Conservation (phyloP, 495 filamentous ascomycete genomes). For the Alectoria sarmentosa region DNA sequence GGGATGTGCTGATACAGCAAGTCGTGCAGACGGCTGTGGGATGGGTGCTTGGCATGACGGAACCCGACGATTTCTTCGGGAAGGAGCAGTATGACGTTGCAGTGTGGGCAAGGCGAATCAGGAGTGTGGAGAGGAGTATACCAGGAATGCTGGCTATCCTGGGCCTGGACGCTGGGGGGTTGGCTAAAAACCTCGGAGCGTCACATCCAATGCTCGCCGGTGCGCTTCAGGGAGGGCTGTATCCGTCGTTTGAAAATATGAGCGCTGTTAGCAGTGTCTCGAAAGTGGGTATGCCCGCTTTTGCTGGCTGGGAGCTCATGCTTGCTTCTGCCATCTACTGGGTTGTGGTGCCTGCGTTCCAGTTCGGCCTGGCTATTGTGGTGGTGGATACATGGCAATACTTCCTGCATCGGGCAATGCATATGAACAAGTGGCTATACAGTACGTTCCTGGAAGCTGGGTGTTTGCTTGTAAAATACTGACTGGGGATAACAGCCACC, state of each 20-base stretch:
- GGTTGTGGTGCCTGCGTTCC: conserved; percentile 54
- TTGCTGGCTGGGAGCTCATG: conserved; percentile 62
- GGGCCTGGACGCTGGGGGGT: conserved; percentile 34
- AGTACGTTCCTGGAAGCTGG: conserved; percentile 43
- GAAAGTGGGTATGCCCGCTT: conserved; percentile 28
- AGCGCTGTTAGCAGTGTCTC: conserved; percentile 21
- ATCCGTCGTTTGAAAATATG: conserved; percentile 37
- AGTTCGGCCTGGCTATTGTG: conserved; percentile 56
- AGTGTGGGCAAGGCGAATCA: conserved; percentile 61
- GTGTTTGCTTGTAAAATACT: neutral
- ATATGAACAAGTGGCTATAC: conserved; percentile 80
- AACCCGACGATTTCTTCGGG: conserved; percentile 53
- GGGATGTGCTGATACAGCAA: conserved; percentile 74
- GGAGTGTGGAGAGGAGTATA: conserved; percentile 57
- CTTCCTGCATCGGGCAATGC: conserved; percentile 77
- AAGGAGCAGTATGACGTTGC: conserved; percentile 66
- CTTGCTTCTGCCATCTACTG: conserved; percentile 62
- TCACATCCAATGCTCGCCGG: conserved; percentile 55
- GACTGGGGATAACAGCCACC: conserved; percentile 41
- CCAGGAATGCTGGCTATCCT: conserved; percentile 42
- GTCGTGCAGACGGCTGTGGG: conserved; percentile 61
- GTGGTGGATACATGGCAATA: conserved; percentile 83
- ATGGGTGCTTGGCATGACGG: conserved; percentile 49
- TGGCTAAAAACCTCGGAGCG: conserved; percentile 33
- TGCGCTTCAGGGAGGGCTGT: conserved; percentile 56